Evolutionary conservation across 129 eudicot species (phyloP).

Genomic region (Centaurea solstitialis): DNA sequence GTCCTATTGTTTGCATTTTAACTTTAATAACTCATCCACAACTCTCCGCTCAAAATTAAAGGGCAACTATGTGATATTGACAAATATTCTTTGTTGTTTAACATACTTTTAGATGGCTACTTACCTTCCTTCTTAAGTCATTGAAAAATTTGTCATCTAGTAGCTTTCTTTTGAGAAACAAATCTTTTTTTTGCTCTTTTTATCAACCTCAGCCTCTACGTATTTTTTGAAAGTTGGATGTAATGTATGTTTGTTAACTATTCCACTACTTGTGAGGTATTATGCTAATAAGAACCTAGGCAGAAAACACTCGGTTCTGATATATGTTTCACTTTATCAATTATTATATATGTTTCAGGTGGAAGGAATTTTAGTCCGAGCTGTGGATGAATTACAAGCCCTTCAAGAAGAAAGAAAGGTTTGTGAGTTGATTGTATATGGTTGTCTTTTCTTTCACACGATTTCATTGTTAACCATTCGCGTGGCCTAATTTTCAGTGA

Average conservation of each 20-base stretch:
- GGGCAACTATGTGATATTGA: background rate
- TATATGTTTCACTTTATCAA: slow-evolving; percentile 21
- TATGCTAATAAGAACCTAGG: background rate
- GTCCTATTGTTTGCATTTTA: background rate
- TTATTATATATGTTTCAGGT: slow-evolving; percentile 44
- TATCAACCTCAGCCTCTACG: background rate
- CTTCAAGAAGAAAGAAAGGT: slow-evolving; percentile 98
- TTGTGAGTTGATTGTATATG: slow-evolving; percentile 4
- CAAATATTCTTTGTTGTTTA: background rate
- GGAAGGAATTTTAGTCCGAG: slow-evolving; percentile 81
- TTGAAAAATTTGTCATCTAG: background rate
- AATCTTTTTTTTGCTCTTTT: background rate
- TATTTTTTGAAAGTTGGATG: background rate
- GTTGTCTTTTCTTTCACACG: background rate
- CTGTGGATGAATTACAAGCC: slow-evolving; percentile 70
- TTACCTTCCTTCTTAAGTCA: background rate
- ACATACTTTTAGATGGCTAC: background rate
- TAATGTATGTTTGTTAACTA: background rate
- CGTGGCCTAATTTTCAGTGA: slow-evolving; percentile 2
- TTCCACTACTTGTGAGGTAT: background rate
- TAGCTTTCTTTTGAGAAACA: background rate
- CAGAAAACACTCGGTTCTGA: slow-evolving; percentile 4
- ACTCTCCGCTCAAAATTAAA: background rate
- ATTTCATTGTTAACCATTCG: background rate
- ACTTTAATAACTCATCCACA: background rate